Evolutionary conservation across 805 yeast genomes (phyloP).

Genomic region (Kodamaea neixiangensis): DNA sequence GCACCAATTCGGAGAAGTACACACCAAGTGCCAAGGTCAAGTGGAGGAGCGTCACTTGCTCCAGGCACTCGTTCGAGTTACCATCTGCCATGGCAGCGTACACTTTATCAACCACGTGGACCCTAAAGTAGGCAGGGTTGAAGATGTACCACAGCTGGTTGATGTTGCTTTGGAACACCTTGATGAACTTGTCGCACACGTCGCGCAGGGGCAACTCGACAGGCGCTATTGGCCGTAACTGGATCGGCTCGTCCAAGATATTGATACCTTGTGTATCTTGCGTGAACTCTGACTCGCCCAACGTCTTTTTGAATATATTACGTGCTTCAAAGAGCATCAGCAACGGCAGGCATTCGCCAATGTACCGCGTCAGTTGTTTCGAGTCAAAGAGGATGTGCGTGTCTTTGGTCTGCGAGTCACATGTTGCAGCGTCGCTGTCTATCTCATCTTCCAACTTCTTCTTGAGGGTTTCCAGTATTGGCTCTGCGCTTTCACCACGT

Average conservation of each 20-base stretch:
- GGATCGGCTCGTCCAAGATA: slow-evolving; percentile 38
- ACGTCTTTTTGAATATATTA: slow-evolving; percentile 31
- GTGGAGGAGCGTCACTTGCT: slow-evolving; percentile 34
- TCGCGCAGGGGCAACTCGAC: slow-evolving; percentile 15
- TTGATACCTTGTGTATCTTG: slow-evolving; percentile 38
- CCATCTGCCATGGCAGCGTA: slow-evolving; percentile 27
- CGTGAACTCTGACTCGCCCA: slow-evolving; percentile 37
- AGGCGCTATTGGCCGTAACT: slow-evolving; percentile 17
- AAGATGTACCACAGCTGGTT: slow-evolving; percentile 43
- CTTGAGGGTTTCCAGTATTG: slow-evolving; percentile 3
- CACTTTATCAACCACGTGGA: slow-evolving; percentile 26
- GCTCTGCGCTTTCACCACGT: background rate
- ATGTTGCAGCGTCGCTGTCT: slow-evolving; percentile 7
- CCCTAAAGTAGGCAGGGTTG: slow-evolving; percentile 34
- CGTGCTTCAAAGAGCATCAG: slow-evolving; percentile 44
- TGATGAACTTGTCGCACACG: slow-evolving; percentile 12
- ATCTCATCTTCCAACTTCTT: slow-evolving; percentile 1
- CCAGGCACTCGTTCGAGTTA: slow-evolving; percentile 14
- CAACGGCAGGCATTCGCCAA: slow-evolving; percentile 46
- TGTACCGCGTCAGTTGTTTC: slow-evolving; percentile 36
- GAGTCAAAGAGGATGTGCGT: slow-evolving; percentile 32
- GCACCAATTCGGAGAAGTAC: slow-evolving; percentile 33
- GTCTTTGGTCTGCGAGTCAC: slow-evolving; percentile 4
- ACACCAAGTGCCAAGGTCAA: slow-evolving; percentile 45
- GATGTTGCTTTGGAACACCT: slow-evolving; percentile 37